phyloP scores from a whole-genome alignment of 306 rosid genomes.

The Cicer cuneatum region DNA sequence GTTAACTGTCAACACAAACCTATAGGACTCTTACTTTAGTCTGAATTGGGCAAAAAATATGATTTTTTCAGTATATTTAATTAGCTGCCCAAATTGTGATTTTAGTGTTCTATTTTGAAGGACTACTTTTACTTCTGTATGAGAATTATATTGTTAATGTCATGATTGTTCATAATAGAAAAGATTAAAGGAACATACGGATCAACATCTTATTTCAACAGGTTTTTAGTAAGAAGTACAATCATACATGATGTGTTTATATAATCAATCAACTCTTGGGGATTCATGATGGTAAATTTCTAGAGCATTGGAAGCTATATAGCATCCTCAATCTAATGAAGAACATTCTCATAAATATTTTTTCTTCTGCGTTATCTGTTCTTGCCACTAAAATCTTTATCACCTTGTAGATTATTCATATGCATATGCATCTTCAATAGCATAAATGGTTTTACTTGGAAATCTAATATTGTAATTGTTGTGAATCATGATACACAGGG shows the following conservation, averaged over 20 bases:
- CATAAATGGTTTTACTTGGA: background rate
- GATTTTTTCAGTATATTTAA: no score
- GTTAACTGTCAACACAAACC: background rate
- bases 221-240: no score
- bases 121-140: background rate
- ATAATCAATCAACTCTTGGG: background rate
- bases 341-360: no score
- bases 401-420: background rate
- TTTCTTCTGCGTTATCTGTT: background rate
- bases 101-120: background rate
- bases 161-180: background rate
- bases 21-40: background rate
- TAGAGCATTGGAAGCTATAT: background rate
- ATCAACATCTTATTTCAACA: no score
- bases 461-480: constrained; percentile 1
- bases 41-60: no score
- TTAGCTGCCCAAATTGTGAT: background rate
- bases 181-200: background rate
- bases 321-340: background rate
- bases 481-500: constrained; percentile 1
- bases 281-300: background rate
- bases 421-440: background rate
- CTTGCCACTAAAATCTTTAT: background rate
- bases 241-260: background rate
- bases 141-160: background rate